Evolutionary conservation across 768 basidiomycete species (phyloP).

Genomic region (Naganishia kalamii): DNA sequence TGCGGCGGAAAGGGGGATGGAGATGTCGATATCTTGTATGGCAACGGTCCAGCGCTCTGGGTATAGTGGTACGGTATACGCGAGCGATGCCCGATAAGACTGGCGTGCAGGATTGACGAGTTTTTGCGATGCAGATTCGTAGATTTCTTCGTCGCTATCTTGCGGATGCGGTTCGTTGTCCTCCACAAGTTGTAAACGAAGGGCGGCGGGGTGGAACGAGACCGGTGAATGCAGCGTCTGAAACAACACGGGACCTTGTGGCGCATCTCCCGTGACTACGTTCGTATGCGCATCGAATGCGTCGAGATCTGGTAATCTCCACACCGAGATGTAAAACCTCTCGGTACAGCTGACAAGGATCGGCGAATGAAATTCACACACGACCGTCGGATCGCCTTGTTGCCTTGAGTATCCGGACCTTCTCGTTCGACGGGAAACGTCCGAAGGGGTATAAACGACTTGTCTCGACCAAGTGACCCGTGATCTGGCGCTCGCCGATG

Average conservation of each 20-base stretch:
- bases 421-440: background rate
- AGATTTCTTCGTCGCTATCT: background rate
- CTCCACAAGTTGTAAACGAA: background rate
- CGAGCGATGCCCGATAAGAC: constrained; percentile 33
- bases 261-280: background rate
- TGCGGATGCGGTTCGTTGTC: background rate
- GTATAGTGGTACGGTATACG: constrained; percentile 43
- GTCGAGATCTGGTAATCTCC: constrained; percentile 15
- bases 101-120: background rate
- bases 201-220: constrained; percentile 42
- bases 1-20: constrained; percentile 1
- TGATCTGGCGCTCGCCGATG: background rate
- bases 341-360: constrained; percentile 37
- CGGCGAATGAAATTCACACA: constrained; percentile 34
- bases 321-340: constrained; percentile 40
- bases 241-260: constrained; percentile 28
- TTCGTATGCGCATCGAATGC: background rate
- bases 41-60: constrained; percentile 45
- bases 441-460: background rate
- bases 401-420: background rate
- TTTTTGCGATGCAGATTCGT: background rate
- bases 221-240: constrained; percentile 42
- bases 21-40: constrained; percentile 39
- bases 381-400: constrained; percentile 35
- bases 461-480: background rate